Base-by-base conservation (phyloP, 441 rosid species). In the Populus hybrid region DNA sequence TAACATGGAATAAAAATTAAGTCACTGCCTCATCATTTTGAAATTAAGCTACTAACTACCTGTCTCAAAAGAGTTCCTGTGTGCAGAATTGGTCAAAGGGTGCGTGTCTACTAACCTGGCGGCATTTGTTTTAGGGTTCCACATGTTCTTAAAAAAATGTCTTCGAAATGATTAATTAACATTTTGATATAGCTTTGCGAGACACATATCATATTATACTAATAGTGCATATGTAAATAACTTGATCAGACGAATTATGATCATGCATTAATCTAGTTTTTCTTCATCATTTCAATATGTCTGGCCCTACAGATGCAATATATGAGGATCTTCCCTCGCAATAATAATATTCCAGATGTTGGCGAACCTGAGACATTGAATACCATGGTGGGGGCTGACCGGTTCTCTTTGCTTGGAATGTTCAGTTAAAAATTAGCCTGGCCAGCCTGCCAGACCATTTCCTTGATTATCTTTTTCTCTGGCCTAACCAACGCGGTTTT, bases 301-400 rank as follows among this genome's bases (percentile, higher is more conserved):
- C 12, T 59, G 87, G 80, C 26, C 84, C 82, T 75, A 81, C 82
- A 76, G 76, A 74, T 23, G 81, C 77, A 80, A 80, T 79, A 81
- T 69, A 69, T 66, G 85, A 83, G 88, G 87, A 88, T 88, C 90
- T 85, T 33, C 77, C 76, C 2, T 59, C 73, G 67, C 82, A 85
- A 84, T 86, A 81, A 86, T 85, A 83, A 69, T 86, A 89, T 89
- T 89, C 92, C 81, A 84, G 75, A 86, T 87, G 93, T 84, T 86
- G 85, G 89, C 67, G 87, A 86, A 79, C 38, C 42, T 50, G 81
- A 72, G 88, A 90, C 93, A 90, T 40, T 64, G 73, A 82, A 76
- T 78, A 56, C 87, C 84, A 6, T 69, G 77, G 90, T 84, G 91
- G 91, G 93, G 88, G 76, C 87, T 75, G 72, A 59, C 67, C 80